phyloP scores from a whole-genome alignment of 1,139 yeast species.

The Magnusiomyces tetraspermus region DNA sequence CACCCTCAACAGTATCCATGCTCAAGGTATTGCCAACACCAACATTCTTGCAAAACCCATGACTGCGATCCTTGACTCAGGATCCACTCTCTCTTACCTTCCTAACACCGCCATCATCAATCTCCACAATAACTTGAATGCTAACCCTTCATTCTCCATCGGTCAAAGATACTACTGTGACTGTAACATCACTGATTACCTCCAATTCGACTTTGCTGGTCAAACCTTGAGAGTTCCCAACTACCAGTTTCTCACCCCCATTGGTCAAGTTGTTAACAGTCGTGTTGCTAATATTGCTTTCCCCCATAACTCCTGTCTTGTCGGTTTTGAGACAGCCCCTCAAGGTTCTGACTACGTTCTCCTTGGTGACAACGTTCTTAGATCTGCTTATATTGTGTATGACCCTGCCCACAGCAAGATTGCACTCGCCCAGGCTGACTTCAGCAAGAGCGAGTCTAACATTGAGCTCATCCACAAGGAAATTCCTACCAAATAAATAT shows the following conservation, averaged over 20 bases:
- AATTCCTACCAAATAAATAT: slow-evolving; percentile 17
- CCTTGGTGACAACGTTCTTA: slow-evolving; percentile 45
- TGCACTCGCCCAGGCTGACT: slow-evolving; percentile 42
- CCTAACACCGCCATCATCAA: slow-evolving; percentile 37
- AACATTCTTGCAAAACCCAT: slow-evolving; percentile 26
- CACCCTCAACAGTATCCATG: slow-evolving; percentile 34
- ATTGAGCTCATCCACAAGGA: slow-evolving; percentile 27
- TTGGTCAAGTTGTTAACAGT: slow-evolving; percentile 27
- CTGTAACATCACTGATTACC: slow-evolving; percentile 30
- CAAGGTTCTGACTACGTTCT: slow-evolving; percentile 28
- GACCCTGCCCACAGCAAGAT: slow-evolving; percentile 44
- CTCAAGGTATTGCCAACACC: slow-evolving; percentile 33
- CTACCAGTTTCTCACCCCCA: slow-evolving; percentile 36
- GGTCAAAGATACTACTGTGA: slow-evolving; percentile 33
- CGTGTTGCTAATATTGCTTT: slow-evolving; percentile 27
- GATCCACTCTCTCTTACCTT: slow-evolving; percentile 51
- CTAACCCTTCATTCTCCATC: slow-evolving; percentile 32
- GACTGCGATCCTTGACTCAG: slow-evolving; percentile 55
- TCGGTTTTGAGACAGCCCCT: slow-evolving; percentile 28
- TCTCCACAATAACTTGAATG: slow-evolving; percentile 28
- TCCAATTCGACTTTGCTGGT: slow-evolving; percentile 42
- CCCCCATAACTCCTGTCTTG: slow-evolving; percentile 33
- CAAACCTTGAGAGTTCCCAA: slow-evolving; percentile 41
- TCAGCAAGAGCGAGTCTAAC: slow-evolving; percentile 20
- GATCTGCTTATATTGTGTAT: slow-evolving; percentile 47